Percentiles rank a stretch among this genome's conserved stretches.
These are phyloP conservation scores for Noccaea caerulescens DNA, from an alignment of 345 rosid genomes.

Conservation along the genomic window DNA sequence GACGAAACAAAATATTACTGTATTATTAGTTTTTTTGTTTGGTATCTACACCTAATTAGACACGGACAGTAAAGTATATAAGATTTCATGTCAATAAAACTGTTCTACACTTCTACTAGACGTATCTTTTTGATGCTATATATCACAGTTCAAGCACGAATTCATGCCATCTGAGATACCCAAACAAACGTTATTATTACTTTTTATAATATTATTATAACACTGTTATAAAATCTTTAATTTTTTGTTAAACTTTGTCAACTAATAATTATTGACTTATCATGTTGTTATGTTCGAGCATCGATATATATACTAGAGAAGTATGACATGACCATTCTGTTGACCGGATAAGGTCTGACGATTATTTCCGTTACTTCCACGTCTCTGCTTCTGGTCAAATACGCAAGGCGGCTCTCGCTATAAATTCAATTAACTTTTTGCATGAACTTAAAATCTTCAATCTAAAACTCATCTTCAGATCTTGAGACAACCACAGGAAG, in stretches of 20 bases:
- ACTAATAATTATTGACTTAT: slow-evolving; percentile 4
- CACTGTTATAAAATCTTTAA: too few relatives aligned
- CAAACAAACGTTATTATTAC: too few relatives aligned
- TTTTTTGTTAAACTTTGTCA: not conserved
- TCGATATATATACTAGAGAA: not conserved
- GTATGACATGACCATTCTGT: slow-evolving; percentile 1
- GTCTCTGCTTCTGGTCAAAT: slow-evolving; percentile 37
- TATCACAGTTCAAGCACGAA: too few relatives aligned
- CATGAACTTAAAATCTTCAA: slow-evolving; percentile 5
- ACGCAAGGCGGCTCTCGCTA: slow-evolving; percentile 32
- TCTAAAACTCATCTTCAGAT: slow-evolving; percentile 22
- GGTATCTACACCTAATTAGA: too few relatives aligned
- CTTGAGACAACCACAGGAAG: not conserved
- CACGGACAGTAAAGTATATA: too few relatives aligned
- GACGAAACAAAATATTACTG: too few relatives aligned
- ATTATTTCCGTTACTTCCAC: slow-evolving; percentile 34
- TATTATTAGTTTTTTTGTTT: too few relatives aligned
- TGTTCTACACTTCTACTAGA: too few relatives aligned
- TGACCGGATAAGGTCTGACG: slow-evolving; percentile 35
- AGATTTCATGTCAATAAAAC: too few relatives aligned
- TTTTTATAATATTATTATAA: not conserved
- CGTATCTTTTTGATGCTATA: too few relatives aligned
- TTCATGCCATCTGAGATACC: too few relatives aligned
- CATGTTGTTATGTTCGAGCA: slow-evolving; percentile 23
- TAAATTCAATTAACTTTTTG: not conserved